phyloP scores from a whole-genome alignment of 768 basidiomycete genomes.

The Suillus decipiens region DNA sequence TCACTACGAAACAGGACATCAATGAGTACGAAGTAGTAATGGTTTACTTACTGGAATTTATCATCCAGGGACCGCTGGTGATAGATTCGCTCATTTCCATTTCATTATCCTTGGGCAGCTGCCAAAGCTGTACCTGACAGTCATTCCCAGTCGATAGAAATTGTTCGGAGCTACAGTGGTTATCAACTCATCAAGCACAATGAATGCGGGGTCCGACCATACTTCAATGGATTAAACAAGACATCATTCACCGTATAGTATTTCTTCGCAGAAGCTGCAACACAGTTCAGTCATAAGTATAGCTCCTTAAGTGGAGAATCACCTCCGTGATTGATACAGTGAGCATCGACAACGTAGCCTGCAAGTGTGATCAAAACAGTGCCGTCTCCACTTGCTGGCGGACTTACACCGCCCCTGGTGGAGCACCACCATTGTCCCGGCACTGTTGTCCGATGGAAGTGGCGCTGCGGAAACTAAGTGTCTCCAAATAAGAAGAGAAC shows the following conservation, averaged over 20 bases:
- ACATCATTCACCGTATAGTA: constrained; percentile 59
- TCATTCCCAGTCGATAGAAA: constrained; percentile 55
- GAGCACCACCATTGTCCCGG: constrained; percentile 49
- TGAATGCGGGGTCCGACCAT: constrained; percentile 18
- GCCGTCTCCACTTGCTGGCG: background rate
- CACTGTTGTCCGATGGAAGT: constrained; percentile 46
- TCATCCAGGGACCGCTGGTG: constrained; percentile 10
- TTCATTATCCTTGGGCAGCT: constrained; percentile 27
- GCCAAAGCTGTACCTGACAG: constrained; percentile 44
- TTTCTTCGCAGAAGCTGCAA: constrained; percentile 33
- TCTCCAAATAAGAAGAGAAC: background rate
- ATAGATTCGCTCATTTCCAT: constrained; percentile 8
- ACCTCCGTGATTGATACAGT: background rate
- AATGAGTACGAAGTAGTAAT: constrained; percentile 6
- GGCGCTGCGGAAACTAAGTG: constrained; percentile 24
- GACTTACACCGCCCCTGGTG: constrained; percentile 30
- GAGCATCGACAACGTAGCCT: constrained; percentile 5
- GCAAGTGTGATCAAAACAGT: background rate
- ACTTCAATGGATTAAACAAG: constrained; percentile 54
- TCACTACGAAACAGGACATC: constrained; percentile 18
- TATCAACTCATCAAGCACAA: constrained; percentile 14
- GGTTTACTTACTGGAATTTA: constrained; percentile 20
- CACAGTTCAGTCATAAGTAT: background rate
- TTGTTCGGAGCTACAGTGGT: constrained; percentile 32
- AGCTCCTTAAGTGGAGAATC: background rate